A percentile compares a stretch with the other conserved stretches of the same genome.
Evolutionary conservation across 2,329 filamentous ascomycete genomes (phyloP).

Genomic region (Sporothrix brunneoviolacea): DNA sequence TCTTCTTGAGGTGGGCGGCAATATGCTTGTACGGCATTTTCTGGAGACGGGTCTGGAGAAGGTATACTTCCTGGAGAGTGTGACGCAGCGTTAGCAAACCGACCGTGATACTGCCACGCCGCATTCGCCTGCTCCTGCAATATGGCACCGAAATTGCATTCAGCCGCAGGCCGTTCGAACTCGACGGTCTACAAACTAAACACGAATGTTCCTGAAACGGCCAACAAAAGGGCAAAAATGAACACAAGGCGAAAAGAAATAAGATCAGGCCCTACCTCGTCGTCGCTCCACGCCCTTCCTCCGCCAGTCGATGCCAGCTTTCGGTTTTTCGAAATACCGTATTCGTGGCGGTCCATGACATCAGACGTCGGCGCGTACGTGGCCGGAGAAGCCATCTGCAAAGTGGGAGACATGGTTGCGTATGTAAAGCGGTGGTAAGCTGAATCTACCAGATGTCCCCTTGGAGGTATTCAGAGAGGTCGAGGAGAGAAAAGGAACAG

Average conservation of each 20-base stretch:
- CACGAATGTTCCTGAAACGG: no score
- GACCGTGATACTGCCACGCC: no score
- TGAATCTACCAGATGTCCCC: no score
- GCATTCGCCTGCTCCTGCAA: constrained; percentile 43
- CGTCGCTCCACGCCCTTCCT: constrained; percentile 77
- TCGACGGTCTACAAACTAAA: no score
- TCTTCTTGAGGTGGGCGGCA: constrained; percentile 77
- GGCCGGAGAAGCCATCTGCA: constrained; percentile 38
- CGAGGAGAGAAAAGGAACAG: no score
- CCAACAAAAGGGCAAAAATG: constrained; percentile 59
- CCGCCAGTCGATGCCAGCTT: constrained; percentile 66
- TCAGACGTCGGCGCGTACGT: constrained; percentile 48
- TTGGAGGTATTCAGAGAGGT: no score
- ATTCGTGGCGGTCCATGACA: constrained; percentile 50
- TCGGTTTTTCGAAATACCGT: constrained; percentile 56
- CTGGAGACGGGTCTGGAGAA: constrained; percentile 74
- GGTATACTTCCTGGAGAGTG: constrained; percentile 70
- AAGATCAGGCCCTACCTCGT: constrained; percentile 55
- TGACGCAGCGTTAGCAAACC: no score
- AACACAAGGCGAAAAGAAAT: constrained; percentile 1
- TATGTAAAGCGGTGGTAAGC: no score
- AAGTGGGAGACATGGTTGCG: constrained; percentile 41
- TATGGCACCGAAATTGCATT: no score
- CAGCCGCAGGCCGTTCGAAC: no score
- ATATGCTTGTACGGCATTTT: constrained; percentile 93